Conservation (phyloP, 1,284 basidiomycete genomes). For the Naganishia sp. region DNA sequence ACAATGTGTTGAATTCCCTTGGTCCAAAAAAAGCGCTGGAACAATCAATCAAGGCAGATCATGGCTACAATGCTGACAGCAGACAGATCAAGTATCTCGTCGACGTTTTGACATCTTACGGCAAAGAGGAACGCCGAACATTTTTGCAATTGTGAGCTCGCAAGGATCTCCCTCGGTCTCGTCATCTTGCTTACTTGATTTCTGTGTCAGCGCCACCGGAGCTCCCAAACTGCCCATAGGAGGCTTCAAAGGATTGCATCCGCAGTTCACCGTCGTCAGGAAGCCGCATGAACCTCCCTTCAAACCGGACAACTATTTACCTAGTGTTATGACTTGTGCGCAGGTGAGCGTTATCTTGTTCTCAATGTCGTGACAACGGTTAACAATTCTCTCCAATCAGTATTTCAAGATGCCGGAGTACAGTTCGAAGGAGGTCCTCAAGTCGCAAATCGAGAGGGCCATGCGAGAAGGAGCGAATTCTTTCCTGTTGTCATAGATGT, state of each 20-base stretch:
- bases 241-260: conserved; percentile 92
- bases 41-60: conserved; percentile 92
- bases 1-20: neutral
- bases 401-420: conserved; percentile 94
- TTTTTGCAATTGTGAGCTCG: conserved; percentile 77
- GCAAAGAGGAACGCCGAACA: conserved; percentile 70
- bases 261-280: conserved; percentile 92
- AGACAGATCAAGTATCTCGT: conserved; percentile 83
- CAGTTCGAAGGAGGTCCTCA: conserved; percentile 76
- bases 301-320: conserved; percentile 89
- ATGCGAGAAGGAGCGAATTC: conserved; percentile 89
- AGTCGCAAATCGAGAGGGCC: conserved; percentile 73
- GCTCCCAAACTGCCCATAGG: conserved; percentile 92
- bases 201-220: conserved; percentile 71
- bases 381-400: conserved; percentile 33
- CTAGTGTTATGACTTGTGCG: conserved; percentile 98
- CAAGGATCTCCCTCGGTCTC: neutral
- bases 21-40: conserved; percentile 65
- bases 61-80: conserved; percentile 95
- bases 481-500: conserved; percentile 83
- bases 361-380: neutral
- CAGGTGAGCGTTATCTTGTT: conserved; percentile 57
- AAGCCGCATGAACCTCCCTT: conserved; percentile 77
- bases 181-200: neutral
- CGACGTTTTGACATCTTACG: conserved; percentile 81